Evolutionary conservation across 805 yeast species (phyloP).

Genomic region (Candida takata): DNA sequence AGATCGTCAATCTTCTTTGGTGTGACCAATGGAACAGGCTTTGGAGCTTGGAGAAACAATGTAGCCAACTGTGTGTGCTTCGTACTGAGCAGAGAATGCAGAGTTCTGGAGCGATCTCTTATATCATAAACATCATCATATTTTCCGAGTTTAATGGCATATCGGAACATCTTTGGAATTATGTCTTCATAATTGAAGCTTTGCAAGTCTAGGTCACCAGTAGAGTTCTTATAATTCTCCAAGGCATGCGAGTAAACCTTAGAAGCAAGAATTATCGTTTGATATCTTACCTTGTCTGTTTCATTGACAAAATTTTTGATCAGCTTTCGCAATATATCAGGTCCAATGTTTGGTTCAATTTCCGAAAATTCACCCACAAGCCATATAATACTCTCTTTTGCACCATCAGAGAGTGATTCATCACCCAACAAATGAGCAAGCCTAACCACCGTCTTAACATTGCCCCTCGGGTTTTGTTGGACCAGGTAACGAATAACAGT

Average conservation of each 20-base stretch:
- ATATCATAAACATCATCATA: constrained; percentile 73
- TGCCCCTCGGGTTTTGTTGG: constrained; percentile 50
- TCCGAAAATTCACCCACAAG: constrained; percentile 74
- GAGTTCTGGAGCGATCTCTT: constrained; percentile 77
- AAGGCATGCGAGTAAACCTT: constrained; percentile 57
- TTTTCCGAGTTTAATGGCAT: constrained; percentile 55
- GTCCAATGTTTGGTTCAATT: constrained; percentile 45
- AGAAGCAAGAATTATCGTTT: constrained; percentile 65
- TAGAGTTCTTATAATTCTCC: constrained; percentile 29
- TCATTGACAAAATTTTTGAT: constrained; percentile 49
- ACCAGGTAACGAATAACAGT: constrained; percentile 67
- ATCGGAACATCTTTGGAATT: constrained; percentile 48
- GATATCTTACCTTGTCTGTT: constrained; percentile 53
- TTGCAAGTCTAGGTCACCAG: constrained; percentile 19
- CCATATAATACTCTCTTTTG: constrained; percentile 86
- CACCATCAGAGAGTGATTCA: constrained; percentile 32
- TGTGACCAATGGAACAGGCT: constrained; percentile 46
- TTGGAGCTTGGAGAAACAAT: constrained; percentile 69
- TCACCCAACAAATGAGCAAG: constrained; percentile 32
- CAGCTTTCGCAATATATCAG: constrained; percentile 65
- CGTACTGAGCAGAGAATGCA: constrained; percentile 50
- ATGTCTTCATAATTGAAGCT: constrained; percentile 29
- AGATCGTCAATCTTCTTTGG: constrained; percentile 17
- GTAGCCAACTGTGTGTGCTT: constrained; percentile 54
- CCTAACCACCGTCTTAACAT: constrained; percentile 48